These are phyloP conservation scores for Paramecium biaurelia DNA, from an alignment of 73 alveolate species.

Conservation along the genomic window DNA sequence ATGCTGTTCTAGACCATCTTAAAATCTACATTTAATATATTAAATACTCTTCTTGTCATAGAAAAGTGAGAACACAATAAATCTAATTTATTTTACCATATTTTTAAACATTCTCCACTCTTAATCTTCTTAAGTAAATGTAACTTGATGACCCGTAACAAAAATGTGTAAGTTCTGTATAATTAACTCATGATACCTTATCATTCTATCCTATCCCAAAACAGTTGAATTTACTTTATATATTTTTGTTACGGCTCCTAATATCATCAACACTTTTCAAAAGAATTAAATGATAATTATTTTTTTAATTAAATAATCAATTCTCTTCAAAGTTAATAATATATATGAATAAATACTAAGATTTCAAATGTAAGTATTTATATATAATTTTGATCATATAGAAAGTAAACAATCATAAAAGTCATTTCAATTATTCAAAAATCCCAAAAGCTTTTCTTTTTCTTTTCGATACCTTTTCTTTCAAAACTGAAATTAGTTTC, in stretches of 20 bases:
- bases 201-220: constrained; percentile 20
- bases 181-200: not conserved
- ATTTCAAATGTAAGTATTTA: not conserved
- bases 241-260: not conserved
- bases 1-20: constrained; percentile 49
- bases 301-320: not conserved
- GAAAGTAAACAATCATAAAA: not conserved
- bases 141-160: not conserved
- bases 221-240: not conserved
- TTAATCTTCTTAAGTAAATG: not conserved
- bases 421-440: not conserved
- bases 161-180: constrained; percentile 16
- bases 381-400: not conserved
- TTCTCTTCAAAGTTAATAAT: too few relatives aligned
- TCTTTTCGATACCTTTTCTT: not conserved
- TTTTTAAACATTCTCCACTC: not conserved
- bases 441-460: constrained; percentile 16
- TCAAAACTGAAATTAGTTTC: constrained; percentile 36
- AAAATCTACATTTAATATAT: not conserved
- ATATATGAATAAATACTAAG: too few relatives aligned
- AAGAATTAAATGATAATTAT: not conserved
- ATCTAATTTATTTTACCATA: not conserved
- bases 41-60: constrained; percentile 33
- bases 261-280: not conserved
- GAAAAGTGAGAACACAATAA: not conserved